Percentiles rank a stretch among this genome's conserved stretches.
These are phyloP conservation scores for Pythium monospermum DNA, from an alignment of 352 stramenopile species.

Conservation along the genomic window DNA sequence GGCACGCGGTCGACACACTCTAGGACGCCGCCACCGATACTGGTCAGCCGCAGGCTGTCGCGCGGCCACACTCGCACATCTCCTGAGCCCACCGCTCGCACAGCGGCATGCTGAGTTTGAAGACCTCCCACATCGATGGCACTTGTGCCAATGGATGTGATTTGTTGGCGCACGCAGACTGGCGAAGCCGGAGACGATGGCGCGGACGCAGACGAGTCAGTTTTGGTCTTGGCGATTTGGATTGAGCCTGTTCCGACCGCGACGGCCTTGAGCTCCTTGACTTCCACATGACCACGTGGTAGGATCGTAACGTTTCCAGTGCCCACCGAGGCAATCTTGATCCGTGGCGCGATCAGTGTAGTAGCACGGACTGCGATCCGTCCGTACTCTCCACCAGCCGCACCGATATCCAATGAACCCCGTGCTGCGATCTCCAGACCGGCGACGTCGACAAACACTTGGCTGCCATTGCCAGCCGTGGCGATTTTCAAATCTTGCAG, in stretches of 20 bases:
- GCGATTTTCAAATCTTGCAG: constrained; percentile 3
- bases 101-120: not conserved
- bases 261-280: not conserved
- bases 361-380: not conserved
- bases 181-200: too few species aligned
- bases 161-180: not conserved
- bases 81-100: not conserved
- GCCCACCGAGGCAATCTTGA: not conserved
- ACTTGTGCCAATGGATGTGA: not conserved
- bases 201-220: too few species aligned
- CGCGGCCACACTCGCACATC: constrained; percentile 1
- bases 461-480: not conserved
- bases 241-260: not conserved
- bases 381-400: not conserved
- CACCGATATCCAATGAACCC: not conserved
- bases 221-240: not conserved
- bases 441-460: not conserved
- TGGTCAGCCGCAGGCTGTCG: constrained; percentile 2
- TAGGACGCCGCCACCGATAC: constrained; percentile 1
- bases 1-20: constrained; percentile 8
- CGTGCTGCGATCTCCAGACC: not conserved
- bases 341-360: constrained; percentile 1
- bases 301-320: not conserved
- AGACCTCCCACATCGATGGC: constrained; percentile 1
- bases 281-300: not conserved